phyloP scores from a whole-genome alignment of 805 yeast genomes.

The Barnettozyma californica region DNA sequence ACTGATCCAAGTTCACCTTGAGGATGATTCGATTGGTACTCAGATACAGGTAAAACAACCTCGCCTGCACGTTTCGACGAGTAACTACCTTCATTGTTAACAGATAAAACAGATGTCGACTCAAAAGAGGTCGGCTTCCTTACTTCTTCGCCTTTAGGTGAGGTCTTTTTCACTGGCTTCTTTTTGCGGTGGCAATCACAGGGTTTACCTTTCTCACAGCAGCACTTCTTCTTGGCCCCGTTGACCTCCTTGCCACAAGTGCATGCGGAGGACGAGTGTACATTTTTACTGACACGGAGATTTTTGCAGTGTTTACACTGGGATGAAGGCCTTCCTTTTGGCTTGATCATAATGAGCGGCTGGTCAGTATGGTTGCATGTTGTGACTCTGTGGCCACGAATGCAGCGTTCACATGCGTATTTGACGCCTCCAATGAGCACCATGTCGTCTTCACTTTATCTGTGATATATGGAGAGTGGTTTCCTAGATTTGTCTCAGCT shows the following conservation, averaged over 20 bases:
- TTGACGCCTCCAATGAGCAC: constrained; percentile 88
- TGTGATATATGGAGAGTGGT: neutral
- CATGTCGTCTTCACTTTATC: constrained; percentile 38
- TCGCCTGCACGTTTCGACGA: constrained; percentile 29
- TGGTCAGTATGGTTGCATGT: constrained; percentile 90
- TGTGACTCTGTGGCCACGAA: constrained; percentile 93
- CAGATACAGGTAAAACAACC: constrained; percentile 33
- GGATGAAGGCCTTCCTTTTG: constrained; percentile 93
- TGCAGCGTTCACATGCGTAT: constrained; percentile 94
- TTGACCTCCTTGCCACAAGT: constrained; percentile 49
- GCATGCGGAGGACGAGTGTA: constrained; percentile 58
- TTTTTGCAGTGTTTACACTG: constrained; percentile 86
- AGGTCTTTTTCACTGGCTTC: neutral
- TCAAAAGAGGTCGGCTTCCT: neutral
- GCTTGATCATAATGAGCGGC: constrained; percentile 88
- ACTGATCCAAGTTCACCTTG: constrained; percentile 28
- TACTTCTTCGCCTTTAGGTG: neutral
- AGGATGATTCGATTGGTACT: constrained; percentile 29
- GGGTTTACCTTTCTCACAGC: constrained; percentile 24
- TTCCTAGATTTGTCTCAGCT: neutral
- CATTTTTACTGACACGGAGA: constrained; percentile 58
- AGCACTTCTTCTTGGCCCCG: constrained; percentile 20
- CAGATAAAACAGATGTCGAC: neutral
- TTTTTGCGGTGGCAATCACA: constrained; percentile 26
- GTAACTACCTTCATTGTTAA: neutral